Base-by-base conservation (phyloP, 495 filamentous ascomycete species). In the Neurospora hispaniola region DNA sequence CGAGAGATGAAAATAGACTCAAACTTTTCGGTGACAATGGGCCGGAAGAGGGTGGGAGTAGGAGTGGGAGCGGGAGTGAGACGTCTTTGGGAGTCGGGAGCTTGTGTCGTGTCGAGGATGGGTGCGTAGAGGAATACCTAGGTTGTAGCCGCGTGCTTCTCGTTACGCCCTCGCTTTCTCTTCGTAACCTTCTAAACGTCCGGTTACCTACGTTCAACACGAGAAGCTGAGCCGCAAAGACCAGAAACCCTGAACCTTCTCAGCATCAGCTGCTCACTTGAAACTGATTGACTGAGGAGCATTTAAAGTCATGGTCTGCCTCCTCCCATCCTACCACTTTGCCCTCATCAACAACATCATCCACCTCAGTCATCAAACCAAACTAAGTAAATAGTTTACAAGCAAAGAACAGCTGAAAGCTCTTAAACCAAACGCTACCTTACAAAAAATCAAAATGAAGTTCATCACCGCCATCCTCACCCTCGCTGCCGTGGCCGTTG, bases 391-490 rank as follows among this genome's bases (percentile, higher is more conserved):
- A 69, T 59, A 69, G 59, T 69, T 44, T 27, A 35, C 66, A 44
- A 71, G 70, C 70, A 44, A 42, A 4, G 38, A 20, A 7, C 31
- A 71, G 10, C 11, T 35, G 5, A 62, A 12, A 20, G 43, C 46
- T 10, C 27, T 11, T 41, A 14, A 44, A 16, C 5, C 73, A 72
- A 38, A 59, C 69, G 6, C 39, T 8, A 9, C 8, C 39, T 9
- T 7, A 39, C 1, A 39, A 39, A 39, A 5, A 8, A 39, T 8
- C 8, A 80, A 39, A 10, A 80, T 79, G 77, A 79, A 78, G 77
- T 40, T 75, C 73, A 4, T 77, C 71, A 35, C 70, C 20, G 31
- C 42, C 69, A 4, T 76, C 74, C 72, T 75, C 74, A 66, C 75
- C 72, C 44, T 78, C 69, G 75, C 75, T 70, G 62, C 75, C 40